Conservation (phyloP, 805 yeast species). For the Hanseniaspora taiwanica region DNA sequence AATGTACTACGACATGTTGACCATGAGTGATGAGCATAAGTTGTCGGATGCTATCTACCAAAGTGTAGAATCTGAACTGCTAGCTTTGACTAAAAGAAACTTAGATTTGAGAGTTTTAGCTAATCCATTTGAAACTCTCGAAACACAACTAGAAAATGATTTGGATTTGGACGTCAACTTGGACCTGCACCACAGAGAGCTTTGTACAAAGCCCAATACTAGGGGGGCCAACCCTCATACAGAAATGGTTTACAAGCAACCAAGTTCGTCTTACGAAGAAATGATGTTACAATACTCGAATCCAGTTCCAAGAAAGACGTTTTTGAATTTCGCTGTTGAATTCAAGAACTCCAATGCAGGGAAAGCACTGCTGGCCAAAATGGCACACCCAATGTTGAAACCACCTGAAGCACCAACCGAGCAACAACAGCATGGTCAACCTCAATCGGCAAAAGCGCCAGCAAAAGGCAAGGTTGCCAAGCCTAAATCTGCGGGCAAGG, state of each 20-base stretch:
- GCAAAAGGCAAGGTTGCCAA: background rate
- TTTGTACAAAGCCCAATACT: conserved; percentile 25
- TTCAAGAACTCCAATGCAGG: background rate
- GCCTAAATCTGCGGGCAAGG: background rate
- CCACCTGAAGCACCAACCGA: conserved; percentile 36
- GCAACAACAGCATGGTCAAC: conserved; percentile 20
- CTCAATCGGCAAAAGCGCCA: conserved; percentile 4
- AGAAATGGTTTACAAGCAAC: conserved; percentile 51
- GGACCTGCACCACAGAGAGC: conserved; percentile 28
- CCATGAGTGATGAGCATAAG: conserved; percentile 69
- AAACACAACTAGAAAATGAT: conserved; percentile 32
- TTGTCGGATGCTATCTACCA: conserved; percentile 70
- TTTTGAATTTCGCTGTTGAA: background rate
- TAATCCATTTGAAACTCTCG: conserved; percentile 46
- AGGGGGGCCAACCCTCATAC: conserved; percentile 31
- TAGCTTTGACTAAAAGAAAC: conserved; percentile 66
- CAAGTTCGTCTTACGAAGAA: conserved; percentile 77
- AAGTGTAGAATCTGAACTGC: conserved; percentile 77
- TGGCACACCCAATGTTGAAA: too few species aligned
- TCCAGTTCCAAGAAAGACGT: background rate
- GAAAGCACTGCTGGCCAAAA: background rate
- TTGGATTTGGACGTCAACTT: conserved; percentile 23
- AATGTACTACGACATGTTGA: conserved; percentile 70
- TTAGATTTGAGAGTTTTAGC: conserved; percentile 61
- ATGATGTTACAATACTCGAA: conserved; percentile 43